Evolutionary conservation across 768 basidiomycete species (phyloP).

Genomic region (Xerocomus brunneocitrinus): DNA sequence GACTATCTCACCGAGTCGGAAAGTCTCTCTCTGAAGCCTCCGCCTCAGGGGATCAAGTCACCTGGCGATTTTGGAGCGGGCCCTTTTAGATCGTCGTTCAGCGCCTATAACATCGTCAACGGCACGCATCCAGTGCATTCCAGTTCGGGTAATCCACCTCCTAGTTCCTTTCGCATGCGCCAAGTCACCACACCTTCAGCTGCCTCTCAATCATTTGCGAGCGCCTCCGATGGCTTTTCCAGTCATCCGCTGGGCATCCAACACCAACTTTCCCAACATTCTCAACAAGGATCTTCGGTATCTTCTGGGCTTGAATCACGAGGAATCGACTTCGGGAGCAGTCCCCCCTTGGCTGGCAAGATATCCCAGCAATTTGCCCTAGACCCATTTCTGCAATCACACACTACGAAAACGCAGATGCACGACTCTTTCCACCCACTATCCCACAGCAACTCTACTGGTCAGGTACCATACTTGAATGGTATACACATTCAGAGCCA

Average conservation of each 20-base stretch:
- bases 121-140: conserved; percentile 20
- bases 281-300: conserved; percentile 27
- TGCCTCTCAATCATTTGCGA: conserved; percentile 22
- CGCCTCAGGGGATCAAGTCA: conserved; percentile 25
- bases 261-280: conserved; percentile 33
- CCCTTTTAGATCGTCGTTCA: conserved; percentile 35
- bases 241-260: conserved; percentile 29
- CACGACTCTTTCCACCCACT: conserved; percentile 34
- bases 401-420: conserved; percentile 24
- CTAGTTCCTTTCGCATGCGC: conserved; percentile 35
- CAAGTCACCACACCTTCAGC: conserved; percentile 28
- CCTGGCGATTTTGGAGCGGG: conserved; percentile 34
- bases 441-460: conserved; percentile 28
- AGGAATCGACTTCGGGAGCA: conserved; percentile 32
- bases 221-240: conserved; percentile 23
- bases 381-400: conserved; percentile 33
- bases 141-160: conserved; percentile 29
- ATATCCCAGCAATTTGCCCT: conserved; percentile 30
- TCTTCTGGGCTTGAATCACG: conserved; percentile 25
- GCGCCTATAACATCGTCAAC: conserved; percentile 29
- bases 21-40: conserved; percentile 30
- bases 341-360: conserved; percentile 23
- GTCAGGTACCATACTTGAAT: conserved; percentile 36
- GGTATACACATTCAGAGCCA: conserved; percentile 60
- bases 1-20: conserved; percentile 35